phyloP scores from a whole-genome alignment of 164 flowering plant genomes.

The Chloranthus sessilifolius region DNA sequence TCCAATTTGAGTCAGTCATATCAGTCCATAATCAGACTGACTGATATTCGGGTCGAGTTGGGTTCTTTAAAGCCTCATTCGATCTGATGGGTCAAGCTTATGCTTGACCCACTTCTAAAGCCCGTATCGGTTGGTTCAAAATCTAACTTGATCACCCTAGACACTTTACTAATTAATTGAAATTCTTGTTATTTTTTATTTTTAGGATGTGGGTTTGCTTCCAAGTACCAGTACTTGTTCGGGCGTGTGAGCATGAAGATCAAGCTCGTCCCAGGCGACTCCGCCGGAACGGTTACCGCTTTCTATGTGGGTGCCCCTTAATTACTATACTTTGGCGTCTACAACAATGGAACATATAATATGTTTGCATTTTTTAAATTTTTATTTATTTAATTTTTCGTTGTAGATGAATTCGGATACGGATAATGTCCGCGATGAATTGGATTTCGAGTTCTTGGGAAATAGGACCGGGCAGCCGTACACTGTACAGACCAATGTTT shows the following conservation, averaged over 20 bases:
- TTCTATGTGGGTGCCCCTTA: conserved; percentile 34
- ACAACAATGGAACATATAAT: neutral
- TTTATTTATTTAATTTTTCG: neutral
- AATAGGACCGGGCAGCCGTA: conserved; percentile 52
- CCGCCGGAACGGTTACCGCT: conserved; percentile 70
- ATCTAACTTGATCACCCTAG: too few relatives aligned
- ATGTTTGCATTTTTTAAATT: neutral
- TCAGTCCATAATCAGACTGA: too few relatives aligned
- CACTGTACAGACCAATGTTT: conserved; percentile 62
- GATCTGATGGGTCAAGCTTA: too few relatives aligned
- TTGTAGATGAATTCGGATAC: conserved; percentile 51
- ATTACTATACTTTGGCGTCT: neutral
- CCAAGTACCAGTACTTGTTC: conserved; percentile 43
- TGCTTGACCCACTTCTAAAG: too few relatives aligned
- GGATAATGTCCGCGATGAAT: conserved; percentile 37
- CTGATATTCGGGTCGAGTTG: too few relatives aligned
- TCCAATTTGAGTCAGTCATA: too few relatives aligned
- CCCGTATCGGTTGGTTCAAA: too few relatives aligned
- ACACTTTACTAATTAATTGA: too few relatives aligned
- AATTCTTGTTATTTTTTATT: conserved; percentile 4
- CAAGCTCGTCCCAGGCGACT: conserved; percentile 64
- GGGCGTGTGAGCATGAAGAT: conserved; percentile 63
- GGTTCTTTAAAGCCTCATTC: too few relatives aligned
- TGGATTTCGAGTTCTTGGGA: conserved; percentile 67
- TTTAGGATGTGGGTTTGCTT: conserved; percentile 60